Evolutionary conservation across 495 filamentous ascomycete species (phyloP).

Genomic region (Emericellopsis terricola): DNA sequence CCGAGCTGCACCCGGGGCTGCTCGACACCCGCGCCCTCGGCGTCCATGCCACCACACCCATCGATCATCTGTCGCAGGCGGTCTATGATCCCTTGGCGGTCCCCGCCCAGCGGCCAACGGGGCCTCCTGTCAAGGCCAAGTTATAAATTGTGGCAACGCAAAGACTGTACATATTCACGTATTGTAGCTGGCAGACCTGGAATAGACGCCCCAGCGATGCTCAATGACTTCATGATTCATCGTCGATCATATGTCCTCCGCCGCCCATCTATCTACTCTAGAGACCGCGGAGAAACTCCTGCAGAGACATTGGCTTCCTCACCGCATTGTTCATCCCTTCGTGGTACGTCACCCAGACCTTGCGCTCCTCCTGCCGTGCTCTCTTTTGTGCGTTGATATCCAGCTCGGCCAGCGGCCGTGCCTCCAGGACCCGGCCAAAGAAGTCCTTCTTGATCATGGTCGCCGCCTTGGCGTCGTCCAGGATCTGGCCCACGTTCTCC

Average conservation of each 20-base stretch:
- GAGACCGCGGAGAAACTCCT: constrained; percentile 61
- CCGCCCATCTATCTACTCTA: too few species aligned
- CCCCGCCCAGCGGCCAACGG: constrained; percentile 14
- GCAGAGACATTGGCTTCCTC: constrained; percentile 72
- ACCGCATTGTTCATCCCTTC: constrained; percentile 97
- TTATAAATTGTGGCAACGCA: constrained; percentile 5
- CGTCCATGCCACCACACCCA: constrained; percentile 47
- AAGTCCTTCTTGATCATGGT: constrained; percentile 63
- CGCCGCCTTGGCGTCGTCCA: constrained; percentile 9
- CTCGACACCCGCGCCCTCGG: constrained; percentile 58
- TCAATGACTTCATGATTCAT: too few species aligned
- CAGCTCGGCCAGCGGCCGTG: constrained; percentile 19
- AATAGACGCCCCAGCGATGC: too few species aligned
- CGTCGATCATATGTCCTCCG: too few species aligned
- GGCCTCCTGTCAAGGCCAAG: constrained; percentile 12
- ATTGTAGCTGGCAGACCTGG: background rate
- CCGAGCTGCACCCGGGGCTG: constrained; percentile 59
- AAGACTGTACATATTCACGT: background rate
- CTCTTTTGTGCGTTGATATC: constrained; percentile 20
- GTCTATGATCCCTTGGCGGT: constrained; percentile 25
- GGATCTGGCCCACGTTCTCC: constrained; percentile 18
- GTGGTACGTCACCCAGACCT: constrained; percentile 86
- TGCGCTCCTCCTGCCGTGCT: constrained; percentile 25
- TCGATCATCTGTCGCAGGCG: constrained; percentile 39
- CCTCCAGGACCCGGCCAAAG: constrained; percentile 57